Base-by-base conservation (phyloP, 2,329 filamentous ascomycete species). In the Hortaea sp. region DNA sequence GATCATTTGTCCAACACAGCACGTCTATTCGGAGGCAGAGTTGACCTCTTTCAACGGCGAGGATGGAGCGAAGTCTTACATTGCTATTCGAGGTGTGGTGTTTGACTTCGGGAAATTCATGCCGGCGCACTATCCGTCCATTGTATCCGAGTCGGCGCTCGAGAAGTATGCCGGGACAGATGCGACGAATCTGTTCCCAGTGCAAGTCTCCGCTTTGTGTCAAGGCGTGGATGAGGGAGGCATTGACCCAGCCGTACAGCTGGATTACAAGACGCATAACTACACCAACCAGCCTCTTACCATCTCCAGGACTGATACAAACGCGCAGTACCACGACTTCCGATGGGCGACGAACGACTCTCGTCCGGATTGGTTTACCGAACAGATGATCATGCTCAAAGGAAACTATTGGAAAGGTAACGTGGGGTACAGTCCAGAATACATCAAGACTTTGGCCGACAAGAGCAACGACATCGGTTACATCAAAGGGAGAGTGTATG, bases 131-230 rank as follows among this genome's bases (percentile, higher is more conserved):
- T 95, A 94, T 63, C 88, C 88, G 0, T 37, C 10, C 11, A 80
- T 78, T 50, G 74, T 78, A 39, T 78, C 78, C 0, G 59, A 73
- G 31, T 79, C 79, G 52, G 68, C 74, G 6, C 67, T 97, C 41
- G 72, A 84, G 52, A 83, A 85, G 57, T 98, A 97, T 57, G 89
- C 85, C 41, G 92, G 92, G 44, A 69, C 79, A 39, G 94, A 98
- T 60, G 82, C 89, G n/a, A 94, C 86, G 20, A 73, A 77, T 35
- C 75, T 98, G 7, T 98, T 98, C 69, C 92, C 94, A 0, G 76
- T 98, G 1, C 92, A 98, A 64, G 90, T 98, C 11, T 94, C 84
- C 4, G 88, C 90, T 39, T 75, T 98, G 34, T 98, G 92, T 66
- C 78, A 84, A 49, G 92, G 90, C 48, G 78, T 77, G 30, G 74